Base-by-base conservation (phyloP, 2,329 filamentous ascomycete genomes). In the Alternaria arborescens region DNA sequence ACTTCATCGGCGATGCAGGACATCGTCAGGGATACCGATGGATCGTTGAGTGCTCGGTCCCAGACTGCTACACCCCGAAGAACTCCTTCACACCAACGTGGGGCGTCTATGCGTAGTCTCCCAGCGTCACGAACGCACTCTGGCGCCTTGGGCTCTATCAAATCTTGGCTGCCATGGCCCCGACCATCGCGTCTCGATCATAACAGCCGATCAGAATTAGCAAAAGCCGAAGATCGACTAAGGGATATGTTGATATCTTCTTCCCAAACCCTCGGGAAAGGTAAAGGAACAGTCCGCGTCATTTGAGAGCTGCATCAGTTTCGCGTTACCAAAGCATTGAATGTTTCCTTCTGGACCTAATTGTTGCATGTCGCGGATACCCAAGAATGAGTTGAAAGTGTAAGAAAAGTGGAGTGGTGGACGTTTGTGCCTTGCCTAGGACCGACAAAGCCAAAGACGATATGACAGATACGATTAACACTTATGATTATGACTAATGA, bases 151-250 rank as follows among this genome's bases (percentile, higher is more conserved):
- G 72, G 72, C 2, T 76, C 76, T 4, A 60, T 78, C 26, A 59
- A 72, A 18, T 73, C 75, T 12, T 78, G 76, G 76, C 52, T 78
- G n/a, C 74, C 74, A 8, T 78, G 76, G 75, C 66, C 66, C n/a
- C 74, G 75, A 11, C 62, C 64, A 16, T 36, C 66, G 4, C 56
- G 70, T 51, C 54, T 71, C 12, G 66, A 59, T 40, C 28, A 62
- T 0, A 59, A 41, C 32, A 61, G 62, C 10, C 64, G 68, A 32
- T 63, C 70, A 56, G 74, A 75, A 41, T 38, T 74, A 24, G 72
- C 73, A n/a, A 72, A 67, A 60, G 75, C 71, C 11, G 75, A 77
- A 46, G 60, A 68, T 10, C 71, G 71, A 20, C 51, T 78, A 28
- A 67, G 73, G 56, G 73, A 77, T 36, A 69, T 78, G 67, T 63